These are phyloP conservation scores for Waitea zeae DNA, from an alignment of 1,284 basidiomycete species.

Conservation along the genomic window DNA sequence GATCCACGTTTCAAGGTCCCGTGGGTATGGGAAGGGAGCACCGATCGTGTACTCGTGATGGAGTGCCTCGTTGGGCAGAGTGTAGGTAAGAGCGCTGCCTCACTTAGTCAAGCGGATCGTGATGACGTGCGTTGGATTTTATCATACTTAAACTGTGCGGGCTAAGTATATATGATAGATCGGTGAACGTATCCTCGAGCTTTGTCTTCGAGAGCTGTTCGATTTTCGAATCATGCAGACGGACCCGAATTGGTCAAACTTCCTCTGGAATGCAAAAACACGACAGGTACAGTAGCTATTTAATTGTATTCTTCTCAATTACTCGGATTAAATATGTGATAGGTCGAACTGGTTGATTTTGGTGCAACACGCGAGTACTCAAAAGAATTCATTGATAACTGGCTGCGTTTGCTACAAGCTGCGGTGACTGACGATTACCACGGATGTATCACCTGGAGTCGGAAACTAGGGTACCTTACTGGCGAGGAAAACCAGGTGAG, in stretches of 20 bases:
- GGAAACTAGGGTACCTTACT: conserved; percentile 78
- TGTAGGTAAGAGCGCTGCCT: conserved; percentile 48
- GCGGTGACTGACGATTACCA: conserved; percentile 58
- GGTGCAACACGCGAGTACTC: conserved; percentile 86
- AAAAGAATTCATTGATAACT: conserved; percentile 78
- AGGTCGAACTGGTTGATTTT: conserved; percentile 91
- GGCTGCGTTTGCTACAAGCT: conserved; percentile 68
- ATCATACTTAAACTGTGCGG: neutral
- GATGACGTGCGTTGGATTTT: conserved; percentile 48
- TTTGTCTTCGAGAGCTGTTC: conserved; percentile 87
- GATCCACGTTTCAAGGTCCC: conserved; percentile 72
- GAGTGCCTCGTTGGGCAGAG: conserved; percentile 74
- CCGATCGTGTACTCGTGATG: conserved; percentile 77
- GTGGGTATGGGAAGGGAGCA: conserved; percentile 72
- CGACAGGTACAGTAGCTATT: conserved; percentile 20
- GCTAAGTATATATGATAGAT: conserved; percentile 33
- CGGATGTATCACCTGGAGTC: conserved; percentile 60
- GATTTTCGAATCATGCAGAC: conserved; percentile 93
- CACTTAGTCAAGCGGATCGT: conserved; percentile 44
- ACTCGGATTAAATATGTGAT: neutral
- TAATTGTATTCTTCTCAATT: neutral
- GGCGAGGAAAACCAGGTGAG: conserved; percentile 72
- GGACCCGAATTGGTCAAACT: conserved; percentile 98
- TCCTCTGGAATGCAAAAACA: conserved; percentile 66
- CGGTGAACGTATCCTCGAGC: conserved; percentile 63